A percentile compares a stretch with the other conserved stretches of the same genome.
phyloP scores from a whole-genome alignment of 2,329 filamentous ascomycete species.

The Hypoxylon sp. region DNA sequence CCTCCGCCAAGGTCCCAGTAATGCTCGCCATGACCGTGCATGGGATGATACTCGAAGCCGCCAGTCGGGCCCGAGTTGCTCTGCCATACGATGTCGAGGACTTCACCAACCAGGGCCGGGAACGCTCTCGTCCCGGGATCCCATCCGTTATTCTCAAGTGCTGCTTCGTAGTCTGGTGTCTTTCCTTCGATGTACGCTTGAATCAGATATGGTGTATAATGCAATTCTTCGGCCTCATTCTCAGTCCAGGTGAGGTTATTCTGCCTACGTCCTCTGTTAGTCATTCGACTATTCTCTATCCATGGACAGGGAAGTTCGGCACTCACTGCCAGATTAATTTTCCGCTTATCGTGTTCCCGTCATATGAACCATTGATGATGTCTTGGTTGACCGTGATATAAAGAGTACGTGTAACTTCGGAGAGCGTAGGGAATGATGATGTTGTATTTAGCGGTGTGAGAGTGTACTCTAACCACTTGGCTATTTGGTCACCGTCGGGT shows the following conservation, averaged over 20 bases:
- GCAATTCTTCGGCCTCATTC: slow-evolving; percentile 40
- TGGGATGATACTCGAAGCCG: slow-evolving; percentile 64
- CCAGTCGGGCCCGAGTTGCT: slow-evolving; percentile 58
- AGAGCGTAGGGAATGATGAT: slow-evolving; percentile 57
- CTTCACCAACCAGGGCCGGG: slow-evolving; percentile 69
- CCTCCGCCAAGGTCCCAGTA: slow-evolving; percentile 68
- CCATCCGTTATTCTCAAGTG: slow-evolving; percentile 66
- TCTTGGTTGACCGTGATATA: slow-evolving; percentile 62
- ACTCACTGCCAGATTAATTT: slow-evolving; percentile 57
- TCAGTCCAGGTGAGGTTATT: slow-evolving; percentile 65
- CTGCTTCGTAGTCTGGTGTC: slow-evolving; percentile 67
- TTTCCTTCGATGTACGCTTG: slow-evolving; percentile 65
- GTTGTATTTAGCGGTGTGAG: slow-evolving; percentile 56
- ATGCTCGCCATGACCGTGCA: slow-evolving; percentile 69
- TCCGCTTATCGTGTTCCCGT: slow-evolving; percentile 51
- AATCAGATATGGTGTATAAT: slow-evolving; percentile 64
- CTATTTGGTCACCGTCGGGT: slow-evolving; percentile 49
- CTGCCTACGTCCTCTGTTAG: slow-evolving; percentile 51
- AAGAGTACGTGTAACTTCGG: slow-evolving; percentile 66
- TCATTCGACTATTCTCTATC: not conserved
- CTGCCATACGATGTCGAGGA: slow-evolving; percentile 67
- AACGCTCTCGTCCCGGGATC: slow-evolving; percentile 66
- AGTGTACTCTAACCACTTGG: slow-evolving; percentile 63
- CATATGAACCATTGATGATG: slow-evolving; percentile 53
- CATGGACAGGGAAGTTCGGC: not conserved